Percentiles rank a stretch among this genome's conserved stretches.
Conservation (phyloP, 1,284 basidiomycete genomes). For the Ustilago nuda region DNA sequence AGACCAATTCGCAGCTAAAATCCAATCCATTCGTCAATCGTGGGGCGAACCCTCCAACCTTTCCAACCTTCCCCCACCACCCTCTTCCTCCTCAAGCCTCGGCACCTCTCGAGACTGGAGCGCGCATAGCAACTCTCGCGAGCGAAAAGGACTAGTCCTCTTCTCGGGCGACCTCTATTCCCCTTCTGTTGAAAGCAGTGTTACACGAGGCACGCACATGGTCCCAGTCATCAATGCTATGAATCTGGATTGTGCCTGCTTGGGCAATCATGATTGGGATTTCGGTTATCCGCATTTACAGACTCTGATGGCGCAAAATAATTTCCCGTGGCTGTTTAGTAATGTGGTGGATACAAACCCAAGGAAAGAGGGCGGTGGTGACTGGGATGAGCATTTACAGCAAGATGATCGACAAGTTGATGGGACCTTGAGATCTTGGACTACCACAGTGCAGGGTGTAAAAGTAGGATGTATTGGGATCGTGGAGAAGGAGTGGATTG, state of each 20-base stretch:
- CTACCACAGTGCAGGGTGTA: conserved; percentile 77
- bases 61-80: conserved; percentile 20
- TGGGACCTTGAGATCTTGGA: conserved; percentile 71
- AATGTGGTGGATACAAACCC: conserved; percentile 58
- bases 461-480: conserved; percentile 83
- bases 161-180: conserved; percentile 84
- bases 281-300: conserved; percentile 52
- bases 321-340: conserved; percentile 46
- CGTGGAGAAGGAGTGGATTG: conserved; percentile 88
- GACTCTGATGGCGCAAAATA: conserved; percentile 39
- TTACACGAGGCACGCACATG: conserved; percentile 92
- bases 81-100: neutral
- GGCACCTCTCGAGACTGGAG: conserved; percentile 29
- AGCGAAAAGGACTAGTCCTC: conserved; percentile 76
- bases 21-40: conserved; percentile 46
- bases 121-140: conserved; percentile 20
- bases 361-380: conserved; percentile 10
- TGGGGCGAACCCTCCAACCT: conserved; percentile 53
- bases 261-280: conserved; percentile 71
- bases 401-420: conserved; percentile 68
- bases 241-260: conserved; percentile 72
- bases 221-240: conserved; percentile 71
- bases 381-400: conserved; percentile 73
- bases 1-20: conserved; percentile 71
- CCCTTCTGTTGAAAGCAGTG: conserved; percentile 85